Evolutionary conservation across 495 filamentous ascomycete genomes (phyloP), one percentile per base, ranked within the genome.

Genomic region (Aspergillus avenaceus): DNA sequence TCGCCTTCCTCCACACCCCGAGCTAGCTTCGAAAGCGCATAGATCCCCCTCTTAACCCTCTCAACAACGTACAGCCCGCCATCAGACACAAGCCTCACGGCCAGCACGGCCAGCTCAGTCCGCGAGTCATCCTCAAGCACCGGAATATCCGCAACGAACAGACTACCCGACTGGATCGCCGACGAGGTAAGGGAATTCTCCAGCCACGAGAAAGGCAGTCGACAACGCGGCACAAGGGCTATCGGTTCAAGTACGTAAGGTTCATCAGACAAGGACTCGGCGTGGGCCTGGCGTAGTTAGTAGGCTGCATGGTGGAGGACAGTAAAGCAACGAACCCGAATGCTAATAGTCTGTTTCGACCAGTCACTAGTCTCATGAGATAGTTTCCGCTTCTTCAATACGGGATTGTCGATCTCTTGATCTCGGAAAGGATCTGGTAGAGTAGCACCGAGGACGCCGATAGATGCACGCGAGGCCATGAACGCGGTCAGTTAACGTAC

Each of bases 11-110:
- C 61, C 43, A 91, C 79, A 81, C 82, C 86, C 3, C 70, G 60
- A 0, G 77, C 84, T 42, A 96, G 70, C 54, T 82, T 85, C 56
- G 82, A 90, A 8, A 93, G 56, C 12, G 82, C 80, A 64, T 88
- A 95, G 9, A 90, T 71, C 0, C 81, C 80, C 38, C 65, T 59
- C 41, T 76, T 75, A 23, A 87, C 84, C n/a, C 79, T 69, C 66
- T 96, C 91, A 26, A 95, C 63, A 12, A 82, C 85, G 63, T 85
- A 91, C 5, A 87, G 54, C 7, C 73, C 74, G 19, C 74, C 77
- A 59, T 79, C 79, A 8, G 66, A 69, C 29, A 84, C 75, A 19
- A 82, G 71, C 41, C 83, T 74, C 24, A 84, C 87, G 34, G 90
- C 77, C 8, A 96, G 78, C 1, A 95, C 75, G 28, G 50, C 60